These are phyloP conservation scores for Ogataea hybrid DNA, from an alignment of 1,139 yeast species.

Conservation along the genomic window DNA sequence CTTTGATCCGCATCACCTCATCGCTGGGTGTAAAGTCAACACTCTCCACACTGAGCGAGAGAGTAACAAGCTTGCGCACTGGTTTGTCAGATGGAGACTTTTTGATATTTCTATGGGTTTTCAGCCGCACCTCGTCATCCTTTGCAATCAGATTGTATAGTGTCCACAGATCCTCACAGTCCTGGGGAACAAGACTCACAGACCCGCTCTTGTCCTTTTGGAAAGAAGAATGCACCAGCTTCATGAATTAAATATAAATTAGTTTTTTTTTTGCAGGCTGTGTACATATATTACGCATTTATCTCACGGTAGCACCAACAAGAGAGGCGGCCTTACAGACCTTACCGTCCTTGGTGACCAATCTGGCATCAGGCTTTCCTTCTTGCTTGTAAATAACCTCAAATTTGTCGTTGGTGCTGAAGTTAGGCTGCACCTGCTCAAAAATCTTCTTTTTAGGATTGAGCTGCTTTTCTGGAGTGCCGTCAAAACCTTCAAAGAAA, in stretches of 20 bases:
- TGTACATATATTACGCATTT: constrained; percentile 1
- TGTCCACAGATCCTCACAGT: constrained; percentile 90
- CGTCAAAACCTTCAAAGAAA: constrained; percentile 87
- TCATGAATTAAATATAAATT: constrained; percentile 38
- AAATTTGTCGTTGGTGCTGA: constrained; percentile 72
- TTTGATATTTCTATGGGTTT: constrained; percentile 66
- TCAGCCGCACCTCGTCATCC: constrained; percentile 71
- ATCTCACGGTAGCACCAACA: constrained; percentile 66
- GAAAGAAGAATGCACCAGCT: constrained; percentile 47
- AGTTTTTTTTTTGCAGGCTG: constrained; percentile 1
- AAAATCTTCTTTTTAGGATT: constrained; percentile 98
- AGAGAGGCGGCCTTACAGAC: constrained; percentile 66
- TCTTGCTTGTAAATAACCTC: constrained; percentile 80
- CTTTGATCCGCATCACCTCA: constrained; percentile 75
- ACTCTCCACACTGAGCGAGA: constrained; percentile 61
- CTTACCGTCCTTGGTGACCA: constrained; percentile 77
- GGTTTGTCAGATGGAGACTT: constrained; percentile 35
- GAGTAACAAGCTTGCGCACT: constrained; percentile 52
- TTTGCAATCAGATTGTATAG: constrained; percentile 74
- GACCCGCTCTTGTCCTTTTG: constrained; percentile 67
- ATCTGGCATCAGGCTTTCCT: constrained; percentile 72
- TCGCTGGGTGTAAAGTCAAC: constrained; percentile 80
- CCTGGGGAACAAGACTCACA: constrained; percentile 73
- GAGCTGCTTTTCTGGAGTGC: constrained; percentile 85
- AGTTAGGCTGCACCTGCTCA: constrained; percentile 92